phyloP scores from a whole-genome alignment of 202 grass and related monocot species.

The Elaeis oleifera region DNA sequence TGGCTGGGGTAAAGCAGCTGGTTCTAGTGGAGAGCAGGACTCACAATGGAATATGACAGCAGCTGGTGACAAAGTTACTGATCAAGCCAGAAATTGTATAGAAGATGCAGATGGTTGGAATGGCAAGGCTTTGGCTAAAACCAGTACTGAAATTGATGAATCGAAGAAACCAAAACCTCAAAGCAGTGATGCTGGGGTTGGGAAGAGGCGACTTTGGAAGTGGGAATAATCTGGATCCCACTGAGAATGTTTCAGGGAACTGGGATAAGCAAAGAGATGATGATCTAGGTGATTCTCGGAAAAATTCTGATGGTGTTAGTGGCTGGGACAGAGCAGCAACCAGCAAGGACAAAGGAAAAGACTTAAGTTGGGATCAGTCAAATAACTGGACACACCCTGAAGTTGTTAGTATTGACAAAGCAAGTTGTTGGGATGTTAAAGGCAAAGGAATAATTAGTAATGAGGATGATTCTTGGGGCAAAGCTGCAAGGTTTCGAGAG shows the following conservation, averaged over 20 bases:
- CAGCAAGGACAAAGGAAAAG: constrained; percentile 36
- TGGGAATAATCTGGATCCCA: too few relatives aligned
- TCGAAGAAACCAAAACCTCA: too few relatives aligned
- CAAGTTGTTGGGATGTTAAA: constrained; percentile 46
- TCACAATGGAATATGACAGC: constrained; percentile 4
- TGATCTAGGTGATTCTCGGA: constrained; percentile 6
- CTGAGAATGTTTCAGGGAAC: constrained; percentile 4
- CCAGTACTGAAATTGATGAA: constrained; percentile 11
- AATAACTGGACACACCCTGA: constrained; percentile 20
- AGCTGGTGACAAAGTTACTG: background rate
- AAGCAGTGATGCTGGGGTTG: constrained; percentile 13
- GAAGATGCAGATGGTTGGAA: constrained; percentile 31
- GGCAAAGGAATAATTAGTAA: constrained; percentile 24
- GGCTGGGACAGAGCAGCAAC: constrained; percentile 34
- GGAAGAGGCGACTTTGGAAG: constrained; percentile 4
- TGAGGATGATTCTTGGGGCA: constrained; percentile 10
- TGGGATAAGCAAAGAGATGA: constrained; percentile 6
- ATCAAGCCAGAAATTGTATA: background rate
- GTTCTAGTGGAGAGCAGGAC: background rate
- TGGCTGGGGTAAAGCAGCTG: constrained; percentile 38
- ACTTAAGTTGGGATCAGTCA: constrained; percentile 32
- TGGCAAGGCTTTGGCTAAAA: constrained; percentile 18
- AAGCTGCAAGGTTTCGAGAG: background rate
- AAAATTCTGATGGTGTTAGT: constrained; percentile 30
- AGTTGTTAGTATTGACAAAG: constrained; percentile 25